These are phyloP conservation scores for Entonaema liquescens DNA, from an alignment of 495 filamentous ascomycete species.

Conservation along the genomic window DNA sequence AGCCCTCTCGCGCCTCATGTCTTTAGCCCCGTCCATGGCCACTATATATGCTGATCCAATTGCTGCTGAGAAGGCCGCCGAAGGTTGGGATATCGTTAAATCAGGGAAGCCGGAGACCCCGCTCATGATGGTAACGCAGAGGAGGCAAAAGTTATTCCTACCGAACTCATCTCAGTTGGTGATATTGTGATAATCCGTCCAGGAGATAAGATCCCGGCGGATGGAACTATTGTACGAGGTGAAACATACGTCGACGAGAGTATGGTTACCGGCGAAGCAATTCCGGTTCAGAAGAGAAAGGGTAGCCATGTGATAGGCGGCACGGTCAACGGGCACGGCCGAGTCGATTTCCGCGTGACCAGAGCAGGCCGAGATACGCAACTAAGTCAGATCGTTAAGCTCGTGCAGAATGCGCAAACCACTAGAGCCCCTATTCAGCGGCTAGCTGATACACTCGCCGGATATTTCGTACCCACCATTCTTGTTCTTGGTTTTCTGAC, in stretches of 20 bases:
- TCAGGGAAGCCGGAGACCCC: constrained; percentile 56
- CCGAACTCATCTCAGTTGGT: constrained; percentile 92
- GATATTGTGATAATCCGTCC: constrained; percentile 93
- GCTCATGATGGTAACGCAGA: constrained; percentile 63
- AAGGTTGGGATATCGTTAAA: constrained; percentile 68
- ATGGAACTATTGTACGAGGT: constrained; percentile 85
- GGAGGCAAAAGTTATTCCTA: constrained; percentile 86
- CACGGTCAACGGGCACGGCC: constrained; percentile 92
- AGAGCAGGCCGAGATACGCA: constrained; percentile 95
- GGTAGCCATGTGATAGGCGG: constrained; percentile 87
- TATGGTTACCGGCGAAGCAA: constrained; percentile 97
- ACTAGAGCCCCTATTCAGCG: constrained; percentile 94
- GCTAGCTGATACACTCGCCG: constrained; percentile 89
- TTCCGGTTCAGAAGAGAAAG: constrained; percentile 88
- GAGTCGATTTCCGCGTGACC: constrained; percentile 92
- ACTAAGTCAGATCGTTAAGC: constrained; percentile 94
- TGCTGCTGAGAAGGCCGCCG: constrained; percentile 87
- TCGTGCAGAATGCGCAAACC: constrained; percentile 96
- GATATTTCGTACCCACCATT: constrained; percentile 93
- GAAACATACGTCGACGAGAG: constrained; percentile 96
- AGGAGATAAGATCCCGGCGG: constrained; percentile 95
- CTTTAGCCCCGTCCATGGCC: constrained; percentile 92
- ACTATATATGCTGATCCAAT: constrained; percentile 98
- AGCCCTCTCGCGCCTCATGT: constrained; percentile 95
- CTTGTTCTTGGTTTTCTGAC: constrained; percentile 84